A percentile compares a stretch with the other conserved stretches of the same genome.
Evolutionary conservation across 139 green algal genomes (phyloP).

Genomic region (Chlamydomonas schloesseri): DNA sequence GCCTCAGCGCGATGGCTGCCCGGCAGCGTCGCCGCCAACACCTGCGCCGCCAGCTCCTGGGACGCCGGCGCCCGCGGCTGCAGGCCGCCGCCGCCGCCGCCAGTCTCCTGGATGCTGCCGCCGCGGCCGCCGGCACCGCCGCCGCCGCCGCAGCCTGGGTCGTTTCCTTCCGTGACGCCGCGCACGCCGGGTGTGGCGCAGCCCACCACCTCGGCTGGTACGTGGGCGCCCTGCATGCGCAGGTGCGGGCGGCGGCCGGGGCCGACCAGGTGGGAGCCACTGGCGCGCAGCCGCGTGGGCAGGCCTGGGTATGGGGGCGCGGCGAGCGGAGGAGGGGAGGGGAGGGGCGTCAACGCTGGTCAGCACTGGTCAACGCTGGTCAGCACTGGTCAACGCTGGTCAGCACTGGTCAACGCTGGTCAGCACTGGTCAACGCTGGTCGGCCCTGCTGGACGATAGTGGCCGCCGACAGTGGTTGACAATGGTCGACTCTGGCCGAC

Average conservation of each 20-base stretch:
- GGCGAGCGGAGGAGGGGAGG: neutral
- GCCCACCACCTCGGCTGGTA: neutral
- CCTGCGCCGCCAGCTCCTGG: neutral
- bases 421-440: no score
- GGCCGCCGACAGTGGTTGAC: no score
- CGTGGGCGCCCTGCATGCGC: constrained; percentile 12
- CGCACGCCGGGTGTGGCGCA: neutral
- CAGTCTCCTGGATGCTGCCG: no score
- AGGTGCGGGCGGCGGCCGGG: constrained; percentile 11
- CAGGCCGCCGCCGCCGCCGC: neutral
- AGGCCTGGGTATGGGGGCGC: neutral
- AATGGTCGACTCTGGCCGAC: no score
- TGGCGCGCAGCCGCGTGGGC: neutral
- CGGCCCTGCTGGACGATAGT: no score
- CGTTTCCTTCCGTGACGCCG: no score
- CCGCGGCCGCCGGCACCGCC: no score
- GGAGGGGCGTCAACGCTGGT: neutral
- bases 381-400: no score
- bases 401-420: no score
- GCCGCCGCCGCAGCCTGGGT: no score
- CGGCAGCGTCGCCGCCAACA: neutral
- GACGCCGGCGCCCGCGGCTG: neutral
- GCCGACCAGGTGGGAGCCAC: neutral
- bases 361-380: no score
- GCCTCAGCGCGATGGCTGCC: constrained; percentile 13